Percentiles rank a stretch among this genome's conserved stretches.
Evolutionary conservation across 2,329 filamentous ascomycete genomes (phyloP).

Genomic region (Xylaria sp.): DNA sequence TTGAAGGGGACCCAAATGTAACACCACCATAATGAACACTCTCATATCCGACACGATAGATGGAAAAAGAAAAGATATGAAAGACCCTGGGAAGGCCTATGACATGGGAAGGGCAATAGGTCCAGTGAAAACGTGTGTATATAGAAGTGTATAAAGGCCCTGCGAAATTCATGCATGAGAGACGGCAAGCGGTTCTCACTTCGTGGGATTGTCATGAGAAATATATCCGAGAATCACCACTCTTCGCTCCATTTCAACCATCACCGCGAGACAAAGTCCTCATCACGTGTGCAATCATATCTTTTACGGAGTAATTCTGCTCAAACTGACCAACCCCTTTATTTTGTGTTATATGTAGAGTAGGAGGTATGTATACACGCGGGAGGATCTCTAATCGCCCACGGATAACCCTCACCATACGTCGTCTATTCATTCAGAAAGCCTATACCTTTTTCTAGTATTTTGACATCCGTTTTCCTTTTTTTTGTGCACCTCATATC

Average conservation of each 20-base stretch:
- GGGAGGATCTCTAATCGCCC: too few relatives aligned
- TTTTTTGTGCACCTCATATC: background rate
- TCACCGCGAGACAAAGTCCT: too few relatives aligned
- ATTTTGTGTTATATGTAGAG: background rate
- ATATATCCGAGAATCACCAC: constrained; percentile 20
- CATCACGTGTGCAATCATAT: too few relatives aligned
- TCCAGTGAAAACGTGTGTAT: constrained; percentile 8
- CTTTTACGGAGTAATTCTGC: too few relatives aligned
- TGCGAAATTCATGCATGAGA: background rate
- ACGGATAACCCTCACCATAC: background rate
- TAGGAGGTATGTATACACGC: too few relatives aligned
- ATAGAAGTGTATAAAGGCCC: constrained; percentile 9
- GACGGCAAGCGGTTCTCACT: background rate
- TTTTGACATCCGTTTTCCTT: background rate
- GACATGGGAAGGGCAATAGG: background rate
- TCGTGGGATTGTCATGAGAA: background rate
- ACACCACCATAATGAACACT: constrained; percentile 3
- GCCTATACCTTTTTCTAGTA: background rate
- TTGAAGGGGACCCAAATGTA: constrained; percentile 4
- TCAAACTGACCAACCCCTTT: background rate
- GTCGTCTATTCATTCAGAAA: background rate
- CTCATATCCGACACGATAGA: constrained; percentile 2
- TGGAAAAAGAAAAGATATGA: background rate
- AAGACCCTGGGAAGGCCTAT: background rate
- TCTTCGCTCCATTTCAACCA: background rate